These are phyloP conservation scores for Oryza glumipatula DNA, from an alignment of 176 grass and related monocot genomes.

Conservation along the genomic window DNA sequence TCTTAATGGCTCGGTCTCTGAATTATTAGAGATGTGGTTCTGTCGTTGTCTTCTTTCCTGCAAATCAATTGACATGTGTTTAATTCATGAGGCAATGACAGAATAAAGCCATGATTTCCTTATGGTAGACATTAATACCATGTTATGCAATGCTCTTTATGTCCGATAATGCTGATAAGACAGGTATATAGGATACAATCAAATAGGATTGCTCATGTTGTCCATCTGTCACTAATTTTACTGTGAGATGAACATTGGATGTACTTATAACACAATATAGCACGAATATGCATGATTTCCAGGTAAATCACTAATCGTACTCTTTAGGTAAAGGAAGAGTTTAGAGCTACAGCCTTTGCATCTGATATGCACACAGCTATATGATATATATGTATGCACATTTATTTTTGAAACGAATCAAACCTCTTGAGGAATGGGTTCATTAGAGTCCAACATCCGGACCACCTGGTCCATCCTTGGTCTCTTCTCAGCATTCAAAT, in stretches of 20 bases:
- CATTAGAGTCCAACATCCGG: constrained; percentile 86
- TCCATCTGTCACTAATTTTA: neutral
- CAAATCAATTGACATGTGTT: constrained; percentile 32
- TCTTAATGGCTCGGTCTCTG: constrained; percentile 65
- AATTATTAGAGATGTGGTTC: constrained; percentile 49
- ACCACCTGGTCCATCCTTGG: constrained; percentile 96
- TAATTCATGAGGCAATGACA: neutral
- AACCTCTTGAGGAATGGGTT: constrained; percentile 77
- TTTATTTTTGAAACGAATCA: constrained; percentile 6
- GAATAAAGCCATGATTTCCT: neutral
- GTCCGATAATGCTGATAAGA: neutral
- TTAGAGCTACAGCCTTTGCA: neutral
- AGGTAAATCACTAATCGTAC: constrained; percentile 4
- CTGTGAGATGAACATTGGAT: constrained; percentile 7
- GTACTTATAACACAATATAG: neutral
- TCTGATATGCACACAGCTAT: neutral
- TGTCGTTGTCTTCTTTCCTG: constrained; percentile 84
- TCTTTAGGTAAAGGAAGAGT: neutral
- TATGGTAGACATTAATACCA: neutral
- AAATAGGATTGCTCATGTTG: neutral
- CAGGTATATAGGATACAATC: neutral
- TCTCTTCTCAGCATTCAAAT: constrained; percentile 91
- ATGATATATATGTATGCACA: neutral
- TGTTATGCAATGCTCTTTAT: neutral
- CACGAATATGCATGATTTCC: constrained; percentile 15